These are phyloP conservation scores for Linum tenue DNA, from an alignment of 345 rosid species.

Conservation along the genomic window DNA sequence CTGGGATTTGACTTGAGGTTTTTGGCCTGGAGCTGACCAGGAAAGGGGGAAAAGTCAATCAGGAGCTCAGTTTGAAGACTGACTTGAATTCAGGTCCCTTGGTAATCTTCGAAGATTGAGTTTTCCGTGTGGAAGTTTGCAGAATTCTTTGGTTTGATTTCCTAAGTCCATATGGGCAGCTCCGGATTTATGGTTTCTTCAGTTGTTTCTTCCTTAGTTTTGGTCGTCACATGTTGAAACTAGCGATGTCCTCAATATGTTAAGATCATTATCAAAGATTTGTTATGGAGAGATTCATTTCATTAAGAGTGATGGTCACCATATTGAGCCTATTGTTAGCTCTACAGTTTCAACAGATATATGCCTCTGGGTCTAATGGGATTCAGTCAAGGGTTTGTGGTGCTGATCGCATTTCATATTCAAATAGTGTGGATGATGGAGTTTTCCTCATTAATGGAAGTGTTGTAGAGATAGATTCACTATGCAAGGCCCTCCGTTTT, in stretches of 20 bases:
- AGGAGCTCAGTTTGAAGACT: constrained; percentile 13
- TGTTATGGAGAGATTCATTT: constrained; percentile 11
- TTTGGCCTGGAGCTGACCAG: constrained; percentile 2
- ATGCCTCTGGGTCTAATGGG: constrained; percentile 24
- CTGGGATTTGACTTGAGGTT: constrained; percentile 3
- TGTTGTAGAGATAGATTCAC: constrained; percentile 33
- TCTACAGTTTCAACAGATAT: constrained; percentile 29
- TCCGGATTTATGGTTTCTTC: constrained; percentile 2
- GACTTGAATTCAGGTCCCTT: constrained; percentile 2
- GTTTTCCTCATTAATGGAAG: constrained; percentile 52
- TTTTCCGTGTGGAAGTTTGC: constrained; percentile 1
- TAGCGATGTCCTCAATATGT: constrained; percentile 12
- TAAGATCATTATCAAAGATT: constrained; percentile 6
- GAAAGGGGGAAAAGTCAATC: not conserved
- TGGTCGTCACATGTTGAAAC: constrained; percentile 2
- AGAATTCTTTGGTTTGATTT: not conserved
- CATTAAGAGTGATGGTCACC: constrained; percentile 26
- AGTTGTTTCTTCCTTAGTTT: not conserved
- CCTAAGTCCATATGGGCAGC: not conserved
- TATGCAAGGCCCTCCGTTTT: constrained; percentile 46
- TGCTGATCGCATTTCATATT: constrained; percentile 40
- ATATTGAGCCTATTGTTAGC: constrained; percentile 32
- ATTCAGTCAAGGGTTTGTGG: constrained; percentile 46
- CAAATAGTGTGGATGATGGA: constrained; percentile 27
- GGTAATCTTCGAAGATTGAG: not conserved